These are phyloP conservation scores for Citrus glauca DNA, from an alignment of 345 rosid genomes.

Conservation along the genomic window DNA sequence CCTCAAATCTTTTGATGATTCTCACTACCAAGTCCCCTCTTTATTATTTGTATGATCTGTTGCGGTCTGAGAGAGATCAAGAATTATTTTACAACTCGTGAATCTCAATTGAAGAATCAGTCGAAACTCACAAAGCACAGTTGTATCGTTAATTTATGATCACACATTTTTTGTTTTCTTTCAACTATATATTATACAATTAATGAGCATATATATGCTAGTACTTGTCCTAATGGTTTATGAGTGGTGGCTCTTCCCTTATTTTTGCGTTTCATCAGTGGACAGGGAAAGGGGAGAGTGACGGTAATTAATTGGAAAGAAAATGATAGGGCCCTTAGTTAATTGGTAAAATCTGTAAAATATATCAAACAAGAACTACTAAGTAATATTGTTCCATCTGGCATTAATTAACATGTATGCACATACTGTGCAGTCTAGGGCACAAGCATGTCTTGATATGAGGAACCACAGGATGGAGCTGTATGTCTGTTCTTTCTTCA, in stretches of 20 bases:
- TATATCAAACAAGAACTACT: not conserved
- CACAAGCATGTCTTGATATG: not conserved
- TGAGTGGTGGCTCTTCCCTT: not conserved
- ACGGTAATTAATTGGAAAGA: not conserved
- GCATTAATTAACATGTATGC: too few species aligned
- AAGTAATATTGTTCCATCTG: not conserved
- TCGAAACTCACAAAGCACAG: not conserved
- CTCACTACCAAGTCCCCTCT: conserved; percentile 2
- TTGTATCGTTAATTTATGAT: not conserved
- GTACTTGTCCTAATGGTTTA: not conserved
- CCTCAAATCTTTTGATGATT: not conserved
- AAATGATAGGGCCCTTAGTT: not conserved
- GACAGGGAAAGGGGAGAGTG: not conserved
- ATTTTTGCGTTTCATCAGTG: not conserved
- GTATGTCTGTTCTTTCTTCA: not conserved
- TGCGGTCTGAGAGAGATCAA: not conserved
- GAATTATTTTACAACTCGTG: not conserved
- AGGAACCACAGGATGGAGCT: not conserved
- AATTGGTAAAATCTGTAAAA: not conserved
- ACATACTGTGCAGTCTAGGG: too few species aligned
- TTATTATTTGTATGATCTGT: not conserved
- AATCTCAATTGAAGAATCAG: not conserved
- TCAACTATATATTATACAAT: not conserved
- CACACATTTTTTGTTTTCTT: not conserved
- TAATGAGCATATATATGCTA: not conserved